Evolutionary conservation across 306 rosid genomes (phyloP).

Genomic region (Notholithocarpus densiflorus): DNA sequence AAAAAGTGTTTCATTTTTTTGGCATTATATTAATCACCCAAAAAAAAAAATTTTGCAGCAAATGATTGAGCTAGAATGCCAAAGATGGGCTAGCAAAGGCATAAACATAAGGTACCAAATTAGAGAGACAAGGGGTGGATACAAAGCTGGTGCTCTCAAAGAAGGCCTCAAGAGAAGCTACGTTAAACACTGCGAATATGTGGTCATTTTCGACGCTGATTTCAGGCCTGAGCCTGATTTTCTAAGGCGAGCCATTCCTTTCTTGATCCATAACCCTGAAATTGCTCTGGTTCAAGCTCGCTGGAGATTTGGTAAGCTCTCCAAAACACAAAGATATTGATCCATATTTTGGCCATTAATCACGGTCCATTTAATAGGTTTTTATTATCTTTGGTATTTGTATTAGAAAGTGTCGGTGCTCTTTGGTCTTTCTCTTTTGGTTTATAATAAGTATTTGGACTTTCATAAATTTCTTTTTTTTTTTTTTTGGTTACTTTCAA

Average conservation of each 20-base stretch:
- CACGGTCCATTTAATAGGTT: constrained; percentile 12
- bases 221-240: constrained; percentile 89
- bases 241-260: constrained; percentile 85
- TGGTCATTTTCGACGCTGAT: constrained; percentile 92
- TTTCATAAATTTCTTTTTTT: neutral
- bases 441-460: neutral
- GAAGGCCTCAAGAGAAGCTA: constrained; percentile 90
- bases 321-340: neutral
- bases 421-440: neutral
- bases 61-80: constrained; percentile 93
- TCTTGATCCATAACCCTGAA: constrained; percentile 72
- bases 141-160: constrained; percentile 95
- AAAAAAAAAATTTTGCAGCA: constrained; percentile 45
- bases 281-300: constrained; percentile 95
- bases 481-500: neutral
- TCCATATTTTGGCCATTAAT: constrained; percentile 3
- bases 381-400: neutral
- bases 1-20: neutral
- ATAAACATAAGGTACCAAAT: constrained; percentile 81
- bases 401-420: constrained; percentile 62
- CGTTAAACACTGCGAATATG: constrained; percentile 88
- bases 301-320: constrained; percentile 86
- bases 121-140: constrained; percentile 75
- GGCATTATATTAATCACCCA: neutral
- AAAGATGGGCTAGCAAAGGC: constrained; percentile 96